Evolutionary conservation across 768 basidiomycete species (phyloP).

Genomic region (Stropharia rugosoannulata): DNA sequence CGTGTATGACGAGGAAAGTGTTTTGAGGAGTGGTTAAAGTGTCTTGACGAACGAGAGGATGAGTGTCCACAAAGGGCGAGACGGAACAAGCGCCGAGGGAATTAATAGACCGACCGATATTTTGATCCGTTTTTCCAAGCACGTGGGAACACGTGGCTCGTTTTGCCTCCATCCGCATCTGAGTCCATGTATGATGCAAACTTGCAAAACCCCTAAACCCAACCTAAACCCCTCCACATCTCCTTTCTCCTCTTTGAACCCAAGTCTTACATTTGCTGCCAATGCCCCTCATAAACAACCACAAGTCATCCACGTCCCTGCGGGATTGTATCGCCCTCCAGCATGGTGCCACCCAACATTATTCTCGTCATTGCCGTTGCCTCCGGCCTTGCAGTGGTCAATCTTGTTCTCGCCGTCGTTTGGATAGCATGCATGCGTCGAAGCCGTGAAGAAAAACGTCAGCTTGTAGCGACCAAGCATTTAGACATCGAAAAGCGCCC

Average conservation of each 20-base stretch:
- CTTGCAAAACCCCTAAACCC: not conserved
- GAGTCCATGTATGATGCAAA: too few relatives aligned
- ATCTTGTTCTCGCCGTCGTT: not conserved
- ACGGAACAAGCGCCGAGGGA: too few relatives aligned
- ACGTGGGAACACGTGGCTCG: too few relatives aligned
- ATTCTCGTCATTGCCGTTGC: not conserved
- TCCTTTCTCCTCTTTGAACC: not conserved
- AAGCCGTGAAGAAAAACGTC: not conserved
- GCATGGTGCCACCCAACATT: not conserved
- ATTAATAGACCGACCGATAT: too few relatives aligned
- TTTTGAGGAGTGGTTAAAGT: too few relatives aligned
- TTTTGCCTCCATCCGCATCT: too few relatives aligned
- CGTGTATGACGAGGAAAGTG: too few relatives aligned
- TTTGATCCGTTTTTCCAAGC: too few relatives aligned
- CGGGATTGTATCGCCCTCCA: not conserved
- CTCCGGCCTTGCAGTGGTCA: conserved; percentile 1
- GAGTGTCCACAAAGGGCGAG: too few relatives aligned
- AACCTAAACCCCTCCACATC: not conserved
- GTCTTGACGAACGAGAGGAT: too few relatives aligned
- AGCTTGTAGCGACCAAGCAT: not conserved
- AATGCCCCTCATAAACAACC: not conserved
- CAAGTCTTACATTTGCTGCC: not conserved
- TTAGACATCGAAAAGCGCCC: conserved; percentile 1
- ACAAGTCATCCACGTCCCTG: not conserved
- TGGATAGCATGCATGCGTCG: not conserved